Evolutionary conservation across 1,284 basidiomycete genomes (phyloP).

Genomic region (Sparassis latifolia): DNA sequence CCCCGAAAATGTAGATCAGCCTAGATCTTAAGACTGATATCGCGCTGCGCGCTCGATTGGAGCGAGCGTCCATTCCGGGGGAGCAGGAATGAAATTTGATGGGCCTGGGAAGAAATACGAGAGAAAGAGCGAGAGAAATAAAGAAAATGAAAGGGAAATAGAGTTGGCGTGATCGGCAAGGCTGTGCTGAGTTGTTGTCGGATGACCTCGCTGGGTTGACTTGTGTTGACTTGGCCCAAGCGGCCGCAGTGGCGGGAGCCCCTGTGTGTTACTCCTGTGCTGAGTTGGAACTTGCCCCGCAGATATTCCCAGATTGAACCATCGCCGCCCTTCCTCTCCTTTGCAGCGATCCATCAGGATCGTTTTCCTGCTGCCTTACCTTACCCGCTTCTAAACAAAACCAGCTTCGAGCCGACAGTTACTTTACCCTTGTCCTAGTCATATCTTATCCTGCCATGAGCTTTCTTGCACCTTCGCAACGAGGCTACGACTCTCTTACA

Average conservation of each 20-base stretch:
- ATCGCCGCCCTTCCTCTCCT: slow-evolving; percentile 12
- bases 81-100: background rate
- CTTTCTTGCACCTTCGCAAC: slow-evolving; percentile 35
- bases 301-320: background rate
- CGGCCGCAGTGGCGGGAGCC: slow-evolving; percentile 18
- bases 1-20: background rate
- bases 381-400: slow-evolving; percentile 15
- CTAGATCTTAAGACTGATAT: background rate
- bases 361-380: slow-evolving; percentile 15
- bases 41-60: background rate
- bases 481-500: slow-evolving; percentile 29
- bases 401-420: slow-evolving; percentile 12
- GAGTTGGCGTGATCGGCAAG: slow-evolving; percentile 22
- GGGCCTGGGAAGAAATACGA: slow-evolving; percentile 1
- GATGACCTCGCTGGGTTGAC: slow-evolving; percentile 13
- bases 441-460: slow-evolving; percentile 31
- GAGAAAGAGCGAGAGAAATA: slow-evolving; percentile 5
- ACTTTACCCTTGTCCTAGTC: slow-evolving; percentile 14
- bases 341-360: slow-evolving; percentile 18
- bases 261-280: slow-evolving; percentile 20
- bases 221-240: slow-evolving; percentile 13
- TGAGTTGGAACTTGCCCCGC: slow-evolving; percentile 11
- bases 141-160: slow-evolving; percentile 9
- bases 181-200: slow-evolving; percentile 17
- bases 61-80: background rate